Conservation (phyloP, 441 rosid species). For the Breynia disticha region DNA sequence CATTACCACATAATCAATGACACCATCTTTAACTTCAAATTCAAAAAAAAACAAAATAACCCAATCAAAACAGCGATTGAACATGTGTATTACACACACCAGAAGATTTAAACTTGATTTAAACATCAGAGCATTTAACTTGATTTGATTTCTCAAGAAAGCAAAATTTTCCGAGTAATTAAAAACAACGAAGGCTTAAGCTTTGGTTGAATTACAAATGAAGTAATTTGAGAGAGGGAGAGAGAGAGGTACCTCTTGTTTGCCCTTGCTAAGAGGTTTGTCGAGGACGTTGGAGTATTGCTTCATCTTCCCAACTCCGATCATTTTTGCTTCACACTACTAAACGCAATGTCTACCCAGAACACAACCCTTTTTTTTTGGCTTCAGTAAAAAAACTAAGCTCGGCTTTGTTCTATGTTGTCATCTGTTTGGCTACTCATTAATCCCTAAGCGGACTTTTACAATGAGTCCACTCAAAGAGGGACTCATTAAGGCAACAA, state of each 20-base stretch:
- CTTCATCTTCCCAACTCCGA: conserved; percentile 90
- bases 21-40: not conserved
- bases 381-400: no score
- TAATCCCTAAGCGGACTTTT: no score
- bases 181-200: no score
- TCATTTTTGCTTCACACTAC: conserved; percentile 35
- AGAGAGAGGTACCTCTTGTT: conserved; percentile 62
- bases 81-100: not conserved
- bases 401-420: no score
- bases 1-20: not conserved
- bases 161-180: no score
- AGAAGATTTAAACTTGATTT: not conserved
- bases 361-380: not conserved
- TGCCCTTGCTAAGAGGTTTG: conserved; percentile 93
- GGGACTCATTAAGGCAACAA: no score
- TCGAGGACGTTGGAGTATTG: conserved; percentile 90
- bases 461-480: no score
- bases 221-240: not conserved
- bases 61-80: not conserved
- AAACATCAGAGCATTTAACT: no score
- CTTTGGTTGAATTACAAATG: no score
- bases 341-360: not conserved
- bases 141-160: no score
- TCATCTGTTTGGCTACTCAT: no score
- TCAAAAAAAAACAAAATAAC: not conserved